Conservation (phyloP, 2,329 filamentous ascomycete species). For the Aspergillus transmontanensis region DNA sequence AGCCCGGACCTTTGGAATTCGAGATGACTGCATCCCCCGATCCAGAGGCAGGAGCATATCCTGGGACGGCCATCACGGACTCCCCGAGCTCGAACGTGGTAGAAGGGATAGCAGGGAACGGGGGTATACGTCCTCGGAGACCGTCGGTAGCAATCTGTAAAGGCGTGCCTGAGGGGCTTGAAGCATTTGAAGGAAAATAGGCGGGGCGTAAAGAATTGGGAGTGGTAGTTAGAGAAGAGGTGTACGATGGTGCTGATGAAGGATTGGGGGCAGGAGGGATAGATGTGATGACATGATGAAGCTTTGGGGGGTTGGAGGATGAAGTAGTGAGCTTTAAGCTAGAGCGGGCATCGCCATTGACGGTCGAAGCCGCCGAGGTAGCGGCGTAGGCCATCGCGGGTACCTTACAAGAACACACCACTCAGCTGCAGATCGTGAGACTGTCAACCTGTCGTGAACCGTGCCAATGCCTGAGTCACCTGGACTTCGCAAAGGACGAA, state of each 20-base stretch:
- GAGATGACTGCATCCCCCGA: conserved; percentile 63
- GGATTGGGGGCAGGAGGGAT: conserved; percentile 28
- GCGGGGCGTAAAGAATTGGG: conserved; percentile 32
- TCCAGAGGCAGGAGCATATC: conserved; percentile 48
- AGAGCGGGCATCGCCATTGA: conserved; percentile 40
- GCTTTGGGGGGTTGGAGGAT: conserved; percentile 31
- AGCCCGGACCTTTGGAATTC: conserved; percentile 59
- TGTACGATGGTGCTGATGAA: conserved; percentile 32
- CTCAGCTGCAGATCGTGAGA: conserved; percentile 34
- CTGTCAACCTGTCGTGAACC: conserved; percentile 29
- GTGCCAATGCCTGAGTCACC: conserved; percentile 42
- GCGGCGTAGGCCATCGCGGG: conserved; percentile 43
- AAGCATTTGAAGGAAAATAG: conserved; percentile 33
- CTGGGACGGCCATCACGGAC: conserved; percentile 58
- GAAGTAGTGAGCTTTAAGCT: conserved; percentile 41
- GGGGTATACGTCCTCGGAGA: conserved; percentile 31
- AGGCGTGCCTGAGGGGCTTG: conserved; percentile 40
- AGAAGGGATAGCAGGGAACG: conserved; percentile 39
- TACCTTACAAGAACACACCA: conserved; percentile 31
- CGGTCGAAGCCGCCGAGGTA: conserved; percentile 36
- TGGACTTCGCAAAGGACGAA: conserved; percentile 41
- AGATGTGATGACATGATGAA: conserved; percentile 41
- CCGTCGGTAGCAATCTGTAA: conserved; percentile 38
- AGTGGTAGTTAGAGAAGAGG: conserved; percentile 33
- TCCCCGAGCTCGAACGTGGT: conserved; percentile 72